These are phyloP conservation scores for Trichomonas tenax DNA, from an alignment of 208 protist genomes.

Conservation along the genomic window DNA sequence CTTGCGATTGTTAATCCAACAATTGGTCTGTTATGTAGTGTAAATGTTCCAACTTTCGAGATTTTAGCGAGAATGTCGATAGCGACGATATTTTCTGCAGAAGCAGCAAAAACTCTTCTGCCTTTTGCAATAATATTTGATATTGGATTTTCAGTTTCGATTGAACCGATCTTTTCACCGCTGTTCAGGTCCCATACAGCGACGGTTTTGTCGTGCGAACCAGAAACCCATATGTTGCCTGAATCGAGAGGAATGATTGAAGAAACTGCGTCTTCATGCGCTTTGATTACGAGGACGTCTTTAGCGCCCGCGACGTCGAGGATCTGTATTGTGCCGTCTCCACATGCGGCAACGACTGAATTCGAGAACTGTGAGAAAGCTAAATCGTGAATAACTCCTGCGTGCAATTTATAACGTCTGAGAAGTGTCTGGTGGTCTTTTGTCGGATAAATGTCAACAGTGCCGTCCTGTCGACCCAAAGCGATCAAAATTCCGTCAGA, in stretches of 20 bases:
- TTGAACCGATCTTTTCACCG: background rate
- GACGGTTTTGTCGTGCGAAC: background rate
- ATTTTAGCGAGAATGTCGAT: background rate
- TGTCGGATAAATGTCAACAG: slow-evolving; percentile 3
- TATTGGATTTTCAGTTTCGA: background rate
- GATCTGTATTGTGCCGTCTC: background rate
- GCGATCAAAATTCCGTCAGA: background rate
- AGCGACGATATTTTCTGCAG: background rate
- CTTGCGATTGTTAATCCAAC: background rate
- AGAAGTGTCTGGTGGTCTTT: background rate
- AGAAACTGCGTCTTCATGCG: background rate
- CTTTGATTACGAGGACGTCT: background rate
- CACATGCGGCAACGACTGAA: background rate
- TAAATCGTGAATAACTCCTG: background rate
- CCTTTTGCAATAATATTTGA: background rate
- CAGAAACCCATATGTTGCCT: background rate
- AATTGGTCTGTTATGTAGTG: background rate
- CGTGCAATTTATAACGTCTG: background rate
- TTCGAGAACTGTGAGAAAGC: background rate
- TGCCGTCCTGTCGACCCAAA: background rate
- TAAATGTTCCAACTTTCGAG: background rate
- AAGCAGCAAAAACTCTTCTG: background rate
- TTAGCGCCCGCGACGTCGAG: background rate
- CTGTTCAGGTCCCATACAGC: background rate
- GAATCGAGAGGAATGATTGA: background rate